Base-by-base conservation (phyloP, 2,329 filamentous ascomycete genomes). In the Davidsoniella australis region DNA sequence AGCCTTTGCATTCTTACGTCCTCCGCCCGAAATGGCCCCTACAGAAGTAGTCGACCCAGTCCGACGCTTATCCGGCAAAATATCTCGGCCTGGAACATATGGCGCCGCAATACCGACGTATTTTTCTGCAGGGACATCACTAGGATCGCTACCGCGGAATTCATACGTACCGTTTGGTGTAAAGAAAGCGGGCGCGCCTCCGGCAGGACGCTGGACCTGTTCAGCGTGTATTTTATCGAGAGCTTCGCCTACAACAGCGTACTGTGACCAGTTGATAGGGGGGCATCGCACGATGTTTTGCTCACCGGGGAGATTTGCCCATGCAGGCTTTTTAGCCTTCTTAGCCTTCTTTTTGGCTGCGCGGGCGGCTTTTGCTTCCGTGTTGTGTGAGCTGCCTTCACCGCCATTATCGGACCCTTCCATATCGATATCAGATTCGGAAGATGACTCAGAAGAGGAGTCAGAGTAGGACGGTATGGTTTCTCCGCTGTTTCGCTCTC, bases 201-300 rank as follows among this genome's bases (percentile, higher is more conserved):
- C 68, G 7, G 64, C 66, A 1, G 86, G 87, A 48, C 75, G 73
- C 45, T 68, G 65, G 47, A 79, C 66, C 64, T 95, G 87, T 59
- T 94, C 84, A 46, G 78, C 74, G 61, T 95, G 88, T 55, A 95
- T 69, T 61, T 79, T 83, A 63, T 95, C 86, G 36, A 95, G 70
- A 1, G 85, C 77, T 53, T 85, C 81, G 18, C 48, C 48, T 2
- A 91, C 78, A n/a, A 95, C 72, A 57, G 85, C 85, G 63, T 96
- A 96, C 60, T 94, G 88, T 10, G 80, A 77, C 89, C 89, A 96
- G 67, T 95, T 94, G 59, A 96, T 80, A 7, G 85, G 82, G 7
- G 89, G 89, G 66, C 81, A 86, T 39, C 88, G 79, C 23, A 93
- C 80, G 1, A 96, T 69, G 56, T 83, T 83, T 62, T 95, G 89